Evolutionary conservation across 306 rosid genomes (phyloP).

Genomic region (Ammopiptanthus mongolicus): DNA sequence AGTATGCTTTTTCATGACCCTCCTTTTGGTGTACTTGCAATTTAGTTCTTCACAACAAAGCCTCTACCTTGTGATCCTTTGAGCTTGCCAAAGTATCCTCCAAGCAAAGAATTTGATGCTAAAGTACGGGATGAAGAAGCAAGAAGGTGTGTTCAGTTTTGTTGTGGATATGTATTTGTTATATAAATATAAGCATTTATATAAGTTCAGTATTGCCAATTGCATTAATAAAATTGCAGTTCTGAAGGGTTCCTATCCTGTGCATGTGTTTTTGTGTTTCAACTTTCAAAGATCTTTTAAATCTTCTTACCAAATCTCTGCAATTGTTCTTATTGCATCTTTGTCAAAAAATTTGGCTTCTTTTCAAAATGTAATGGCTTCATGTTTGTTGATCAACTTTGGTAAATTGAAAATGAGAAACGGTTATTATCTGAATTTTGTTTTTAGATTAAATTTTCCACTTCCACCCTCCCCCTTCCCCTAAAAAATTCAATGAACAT

Average conservation of each 20-base stretch:
- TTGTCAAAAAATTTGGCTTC: background rate
- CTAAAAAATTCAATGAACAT: background rate
- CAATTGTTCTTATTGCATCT: background rate
- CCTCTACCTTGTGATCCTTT: constrained; percentile 98
- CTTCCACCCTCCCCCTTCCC: background rate
- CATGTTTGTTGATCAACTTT: background rate
- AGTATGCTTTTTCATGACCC: constrained; percentile 2
- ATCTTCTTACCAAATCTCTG: background rate
- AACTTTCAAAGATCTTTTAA: background rate
- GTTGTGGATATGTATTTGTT: background rate
- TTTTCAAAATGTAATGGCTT: background rate
- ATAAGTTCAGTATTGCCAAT: background rate
- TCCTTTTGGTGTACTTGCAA: constrained; percentile 20
- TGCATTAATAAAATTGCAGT: background rate
- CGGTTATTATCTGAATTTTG: background rate
- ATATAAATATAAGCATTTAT: background rate
- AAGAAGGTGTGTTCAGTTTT: constrained; percentile 56
- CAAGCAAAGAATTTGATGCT: constrained; percentile 97
- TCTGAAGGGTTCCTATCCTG: background rate
- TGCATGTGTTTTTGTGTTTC: background rate
- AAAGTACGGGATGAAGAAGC: constrained; percentile 95
- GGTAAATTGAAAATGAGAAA: background rate
- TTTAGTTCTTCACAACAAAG: constrained; percentile 75
- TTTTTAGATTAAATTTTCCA: background rate
- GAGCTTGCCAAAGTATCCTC: constrained; percentile 96